Evolutionary conservation across 179 eudicot genomes (phyloP).

Genomic region (Actinidia chinensis): DNA sequence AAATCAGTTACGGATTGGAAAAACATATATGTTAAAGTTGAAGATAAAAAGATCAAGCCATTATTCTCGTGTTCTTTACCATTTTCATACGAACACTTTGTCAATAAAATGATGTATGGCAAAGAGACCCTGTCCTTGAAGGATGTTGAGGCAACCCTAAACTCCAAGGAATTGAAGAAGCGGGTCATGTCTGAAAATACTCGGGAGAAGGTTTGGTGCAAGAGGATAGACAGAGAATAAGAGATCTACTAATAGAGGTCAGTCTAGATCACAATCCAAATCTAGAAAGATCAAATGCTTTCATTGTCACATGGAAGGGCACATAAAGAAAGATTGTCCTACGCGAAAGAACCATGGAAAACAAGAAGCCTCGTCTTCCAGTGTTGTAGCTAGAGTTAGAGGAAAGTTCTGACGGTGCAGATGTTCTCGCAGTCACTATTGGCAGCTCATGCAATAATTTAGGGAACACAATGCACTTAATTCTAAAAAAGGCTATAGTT

Average conservation of each 20-base stretch:
- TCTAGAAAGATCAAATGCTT: background rate
- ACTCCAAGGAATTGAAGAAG: background rate
- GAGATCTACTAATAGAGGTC: background rate
- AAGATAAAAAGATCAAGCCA: background rate
- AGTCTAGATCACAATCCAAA: background rate
- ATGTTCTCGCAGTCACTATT: too few relatives aligned
- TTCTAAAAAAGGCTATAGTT: too few relatives aligned
- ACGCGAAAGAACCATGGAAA: background rate
- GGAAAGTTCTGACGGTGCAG: too few relatives aligned
- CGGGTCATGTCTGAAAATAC: background rate
- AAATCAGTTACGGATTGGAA: background rate
- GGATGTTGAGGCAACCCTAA: background rate
- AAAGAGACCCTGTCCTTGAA: background rate
- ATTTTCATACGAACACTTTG: background rate
- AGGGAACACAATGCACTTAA: too few relatives aligned
- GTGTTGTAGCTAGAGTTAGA: background rate
- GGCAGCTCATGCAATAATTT: too few relatives aligned
- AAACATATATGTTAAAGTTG: background rate
- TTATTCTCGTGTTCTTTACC: background rate
- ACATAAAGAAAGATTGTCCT: background rate
- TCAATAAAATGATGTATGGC: background rate
- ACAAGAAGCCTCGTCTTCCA: background rate
- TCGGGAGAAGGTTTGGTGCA: background rate
- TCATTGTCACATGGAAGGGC: background rate
- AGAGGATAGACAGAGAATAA: background rate